phyloP scores from a whole-genome alignment of 2,329 filamentous ascomycete genomes.

The Gremmenia infestans region DNA sequence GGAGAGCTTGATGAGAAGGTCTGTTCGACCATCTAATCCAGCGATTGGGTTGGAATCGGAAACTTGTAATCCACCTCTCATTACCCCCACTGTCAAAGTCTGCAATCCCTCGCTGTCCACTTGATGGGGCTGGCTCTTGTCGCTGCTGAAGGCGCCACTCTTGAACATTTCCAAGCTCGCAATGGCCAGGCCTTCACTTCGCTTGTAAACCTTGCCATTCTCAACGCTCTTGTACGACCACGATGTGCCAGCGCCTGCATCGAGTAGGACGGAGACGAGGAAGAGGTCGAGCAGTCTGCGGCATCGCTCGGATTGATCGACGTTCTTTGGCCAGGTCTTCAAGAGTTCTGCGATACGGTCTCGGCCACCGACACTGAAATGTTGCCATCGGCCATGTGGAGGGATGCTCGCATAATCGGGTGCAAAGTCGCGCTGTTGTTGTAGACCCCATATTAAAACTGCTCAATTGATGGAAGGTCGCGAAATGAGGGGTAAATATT shows the following conservation, averaged over 20 bases:
- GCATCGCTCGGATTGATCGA: conserved; percentile 70
- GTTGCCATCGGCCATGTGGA: conserved; percentile 79
- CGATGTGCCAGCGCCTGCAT: conserved; percentile 81
- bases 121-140: conserved; percentile 74
- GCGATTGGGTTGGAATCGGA: conserved; percentile 74
- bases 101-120: conserved; percentile 81
- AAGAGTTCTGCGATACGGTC: conserved; percentile 69
- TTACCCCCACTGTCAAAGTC: conserved; percentile 64
- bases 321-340: conserved; percentile 59
- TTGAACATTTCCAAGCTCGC: conserved; percentile 89
- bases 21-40: conserved; percentile 78
- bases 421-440: conserved; percentile 60
- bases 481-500: conserved; percentile 6
- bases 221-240: conserved; percentile 94
- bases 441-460: conserved; percentile 2
- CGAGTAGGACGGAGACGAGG: conserved; percentile 73
- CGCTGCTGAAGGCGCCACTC: conserved; percentile 79
- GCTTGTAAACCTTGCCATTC: conserved; percentile 73
- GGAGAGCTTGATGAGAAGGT: conserved; percentile 69
- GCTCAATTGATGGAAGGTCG: neutral
- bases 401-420: conserved; percentile 70
- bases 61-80: conserved; percentile 83
- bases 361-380: conserved; percentile 74
- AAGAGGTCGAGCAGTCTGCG: conserved; percentile 74
- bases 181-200: conserved; percentile 83